phyloP scores from a whole-genome alignment of 2,329 filamentous ascomycete species.

The Diaporthe nobilis region DNA sequence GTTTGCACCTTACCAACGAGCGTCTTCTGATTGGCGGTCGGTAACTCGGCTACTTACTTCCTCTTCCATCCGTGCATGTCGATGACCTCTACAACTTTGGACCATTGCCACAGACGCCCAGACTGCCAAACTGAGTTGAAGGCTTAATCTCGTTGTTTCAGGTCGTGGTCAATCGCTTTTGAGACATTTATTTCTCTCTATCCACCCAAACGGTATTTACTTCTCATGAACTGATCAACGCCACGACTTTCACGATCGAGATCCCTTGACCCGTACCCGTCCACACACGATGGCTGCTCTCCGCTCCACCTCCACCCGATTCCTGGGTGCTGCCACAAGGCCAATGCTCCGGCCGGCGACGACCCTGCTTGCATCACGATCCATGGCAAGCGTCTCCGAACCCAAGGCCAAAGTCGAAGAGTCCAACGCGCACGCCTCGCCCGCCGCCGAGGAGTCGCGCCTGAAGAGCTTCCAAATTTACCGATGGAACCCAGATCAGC shows the following conservation, averaged over 20 bases:
- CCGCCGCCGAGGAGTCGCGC: constrained; percentile 73
- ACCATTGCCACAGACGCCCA: constrained; percentile 35
- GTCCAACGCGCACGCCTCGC: constrained; percentile 45
- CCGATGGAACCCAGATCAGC: constrained; percentile 96
- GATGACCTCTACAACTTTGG: constrained; percentile 32
- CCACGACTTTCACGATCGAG: constrained; percentile 15
- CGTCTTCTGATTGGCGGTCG: constrained; percentile 30
- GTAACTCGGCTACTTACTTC: constrained; percentile 34
- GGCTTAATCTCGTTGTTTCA: constrained; percentile 23
- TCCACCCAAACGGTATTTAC: too few species aligned
- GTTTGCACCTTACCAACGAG: constrained; percentile 17
- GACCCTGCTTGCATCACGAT: constrained; percentile 57
- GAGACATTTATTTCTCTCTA: neutral
- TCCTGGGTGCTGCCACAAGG: constrained; percentile 62
- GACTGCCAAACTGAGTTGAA: constrained; percentile 6
- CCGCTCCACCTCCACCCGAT: constrained; percentile 68
- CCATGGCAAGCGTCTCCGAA: constrained; percentile 70
- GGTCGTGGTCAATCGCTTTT: neutral
- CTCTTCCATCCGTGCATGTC: constrained; percentile 15
- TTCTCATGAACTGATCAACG: constrained; percentile 11
- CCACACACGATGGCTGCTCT: constrained; percentile 70
- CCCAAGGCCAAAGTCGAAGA: constrained; percentile 51
- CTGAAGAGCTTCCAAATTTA: constrained; percentile 99
- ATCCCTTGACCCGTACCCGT: constrained; percentile 22
- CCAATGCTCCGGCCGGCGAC: constrained; percentile 56